Evolutionary conservation across 2,329 filamentous ascomycete species (phyloP), one percentile per base, ranked within the genome.

Genomic region (Verticillium nonalfalfae): DNA sequence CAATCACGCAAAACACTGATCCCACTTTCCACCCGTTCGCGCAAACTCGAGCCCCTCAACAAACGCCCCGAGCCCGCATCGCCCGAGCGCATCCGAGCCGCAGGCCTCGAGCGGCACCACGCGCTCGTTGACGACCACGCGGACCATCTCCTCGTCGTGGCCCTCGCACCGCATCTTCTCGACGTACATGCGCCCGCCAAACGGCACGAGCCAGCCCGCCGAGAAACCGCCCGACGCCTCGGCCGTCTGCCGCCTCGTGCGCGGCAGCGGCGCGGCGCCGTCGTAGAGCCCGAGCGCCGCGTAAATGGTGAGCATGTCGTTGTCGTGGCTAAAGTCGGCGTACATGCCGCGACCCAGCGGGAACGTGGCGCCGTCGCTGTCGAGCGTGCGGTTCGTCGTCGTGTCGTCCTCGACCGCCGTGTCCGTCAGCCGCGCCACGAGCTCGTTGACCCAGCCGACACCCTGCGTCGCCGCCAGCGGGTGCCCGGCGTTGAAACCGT

Each of bases 301-400:
- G 70, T 90, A 90, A 7, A 96, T 85, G 7, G 84, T 83, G 35
- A 85, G 85, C 86, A 97, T 92, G 70, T 90, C 87, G 73, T 96
- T 97, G 75, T 97, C 93, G 74, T 97, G 93, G 65, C 88, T 91
- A 71, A 97, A 97, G 74, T 97, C 93, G 0, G 91, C 93, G 70
- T 96, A 97, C 1, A 97, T 76, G 11, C 76, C 76, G 54, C 78
- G 75, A 64, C 83, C 81, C 0, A 96, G 77, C 0, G 93, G 93
- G 69, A 97, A 97, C 0, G 90, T 93, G 7, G 74, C 71, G 0
- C 82, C 76, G 62, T 86, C 79, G 5, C 77, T 76, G 71, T 96
- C 90, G 0, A 97, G 81, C 0, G 93, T 96, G 39, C 77, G 79
- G 73, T 97, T 97, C 6, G 88, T 91, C 60, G 81, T 86, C 0